A percentile compares a stretch with the other conserved stretches of the same genome.
Evolutionary conservation across 371 early-diverging fungal species (phyloP).

Genomic region (Mortierella sp.): DNA sequence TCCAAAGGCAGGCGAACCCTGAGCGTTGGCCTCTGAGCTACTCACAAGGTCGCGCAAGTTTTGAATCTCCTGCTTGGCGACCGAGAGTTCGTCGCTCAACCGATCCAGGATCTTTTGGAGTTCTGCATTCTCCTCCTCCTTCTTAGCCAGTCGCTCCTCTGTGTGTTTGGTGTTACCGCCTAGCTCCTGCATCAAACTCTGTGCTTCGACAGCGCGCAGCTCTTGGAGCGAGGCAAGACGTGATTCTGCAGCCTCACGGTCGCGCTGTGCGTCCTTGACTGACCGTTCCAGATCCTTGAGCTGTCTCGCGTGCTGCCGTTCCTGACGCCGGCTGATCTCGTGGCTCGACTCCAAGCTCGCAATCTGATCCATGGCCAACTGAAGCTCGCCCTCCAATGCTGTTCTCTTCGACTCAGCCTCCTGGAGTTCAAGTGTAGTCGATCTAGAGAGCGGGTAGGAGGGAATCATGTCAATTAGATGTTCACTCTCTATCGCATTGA

Average conservation of each 20-base stretch:
- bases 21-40: constrained; percentile 21
- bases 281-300: constrained; percentile 46
- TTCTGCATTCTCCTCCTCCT: constrained; percentile 61
- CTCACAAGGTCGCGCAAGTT: constrained; percentile 44
- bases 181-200: constrained; percentile 53
- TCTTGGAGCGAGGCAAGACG: constrained; percentile 51
- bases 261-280: constrained; percentile 52
- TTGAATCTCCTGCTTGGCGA: constrained; percentile 50
- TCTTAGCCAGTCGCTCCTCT: constrained; percentile 57
- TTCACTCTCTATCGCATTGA: too few species aligned
- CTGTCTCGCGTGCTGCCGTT: constrained; percentile 47
- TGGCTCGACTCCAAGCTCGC: constrained; percentile 62
- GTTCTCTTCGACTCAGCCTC: constrained; percentile 53
- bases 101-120: constrained; percentile 59
- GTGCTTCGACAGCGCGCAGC: constrained; percentile 40
- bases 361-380: constrained; percentile 65
- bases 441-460: constrained; percentile 22
- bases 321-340: constrained; percentile 43
- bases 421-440: constrained; percentile 37
- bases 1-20: neutral
- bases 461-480: neutral
- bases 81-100: constrained; percentile 42
- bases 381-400: constrained; percentile 64
- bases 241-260: constrained; percentile 44
- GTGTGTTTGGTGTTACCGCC: constrained; percentile 51